Conservation (phyloP, 768 basidiomycete genomes). For the Suillus hirtellus region DNA sequence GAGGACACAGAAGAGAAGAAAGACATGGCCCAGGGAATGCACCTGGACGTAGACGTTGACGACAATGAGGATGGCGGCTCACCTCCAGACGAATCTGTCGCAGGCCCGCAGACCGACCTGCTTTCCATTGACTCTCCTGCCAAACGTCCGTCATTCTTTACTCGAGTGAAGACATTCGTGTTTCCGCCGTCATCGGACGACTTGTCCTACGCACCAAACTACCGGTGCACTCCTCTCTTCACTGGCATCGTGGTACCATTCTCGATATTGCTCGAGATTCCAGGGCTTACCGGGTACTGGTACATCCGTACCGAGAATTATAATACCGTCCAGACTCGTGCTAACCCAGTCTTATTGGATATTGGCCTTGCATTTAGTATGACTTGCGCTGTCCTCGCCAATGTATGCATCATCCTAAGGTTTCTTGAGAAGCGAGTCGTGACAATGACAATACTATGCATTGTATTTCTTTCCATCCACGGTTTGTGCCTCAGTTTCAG, state of each 20-base stretch:
- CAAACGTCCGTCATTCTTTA: not conserved
- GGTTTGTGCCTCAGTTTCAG: conserved; percentile 43
- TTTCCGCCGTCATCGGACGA: conserved; percentile 26
- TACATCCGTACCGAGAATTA: conserved; percentile 53
- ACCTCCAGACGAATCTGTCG: not conserved
- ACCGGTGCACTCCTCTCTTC: conserved; percentile 63
- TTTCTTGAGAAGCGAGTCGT: conserved; percentile 72
- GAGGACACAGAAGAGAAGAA: not conserved
- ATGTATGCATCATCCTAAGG: conserved; percentile 61
- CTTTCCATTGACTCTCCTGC: not conserved
- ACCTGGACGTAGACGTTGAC: no score
- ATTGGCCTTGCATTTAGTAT: conserved; percentile 68
- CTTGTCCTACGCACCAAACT: conserved; percentile 49
- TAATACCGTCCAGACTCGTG: conserved; percentile 44
- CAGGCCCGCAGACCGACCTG: not conserved
- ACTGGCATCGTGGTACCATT: conserved; percentile 73
- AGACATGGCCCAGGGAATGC: not conserved
- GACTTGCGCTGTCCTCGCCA: conserved; percentile 66
- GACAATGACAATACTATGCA: conserved; percentile 61
- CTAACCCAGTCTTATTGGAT: conserved; percentile 60
- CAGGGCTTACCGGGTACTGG: conserved; percentile 76
- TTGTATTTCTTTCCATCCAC: conserved; percentile 67
- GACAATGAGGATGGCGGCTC: not conserved
- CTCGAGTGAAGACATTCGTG: conserved; percentile 1
- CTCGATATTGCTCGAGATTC: conserved; percentile 80